Percentiles rank a stretch among this genome's conserved stretches.
phyloP scores from a whole-genome alignment of 805 yeast genomes.

The Helenozyma baotianmanensis region DNA sequence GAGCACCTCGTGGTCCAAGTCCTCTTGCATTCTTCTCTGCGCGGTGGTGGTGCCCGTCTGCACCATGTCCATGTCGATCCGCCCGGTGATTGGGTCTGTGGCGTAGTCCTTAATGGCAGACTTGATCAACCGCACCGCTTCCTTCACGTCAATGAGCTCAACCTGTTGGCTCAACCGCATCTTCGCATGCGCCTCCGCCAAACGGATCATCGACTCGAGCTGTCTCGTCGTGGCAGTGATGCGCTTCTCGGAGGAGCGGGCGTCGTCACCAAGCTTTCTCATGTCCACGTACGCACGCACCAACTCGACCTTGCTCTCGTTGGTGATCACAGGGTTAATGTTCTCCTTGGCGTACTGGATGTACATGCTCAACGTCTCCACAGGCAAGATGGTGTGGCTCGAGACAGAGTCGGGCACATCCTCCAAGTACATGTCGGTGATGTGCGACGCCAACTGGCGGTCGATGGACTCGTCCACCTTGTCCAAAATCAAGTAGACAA shows the following conservation, averaged over 20 bases:
- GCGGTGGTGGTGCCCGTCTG: constrained; percentile 93
- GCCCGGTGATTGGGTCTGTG: constrained; percentile 94
- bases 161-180: constrained; percentile 78
- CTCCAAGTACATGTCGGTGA: constrained; percentile 87
- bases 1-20: constrained; percentile 58
- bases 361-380: constrained; percentile 81
- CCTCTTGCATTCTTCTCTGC: constrained; percentile 74
- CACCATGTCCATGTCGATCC: constrained; percentile 94
- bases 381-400: constrained; percentile 65
- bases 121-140: constrained; percentile 88
- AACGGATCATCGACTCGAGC: constrained; percentile 89
- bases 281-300: constrained; percentile 87
- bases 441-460: constrained; percentile 81
- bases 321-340: constrained; percentile 72
- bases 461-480: constrained; percentile 85
- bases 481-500: constrained; percentile 88
- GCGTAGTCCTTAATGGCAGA: constrained; percentile 97
- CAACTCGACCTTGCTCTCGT: constrained; percentile 75
- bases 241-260: constrained; percentile 78
- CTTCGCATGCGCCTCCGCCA: constrained; percentile 95
- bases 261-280: constrained; percentile 92
- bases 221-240: constrained; percentile 98
- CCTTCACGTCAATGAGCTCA: constrained; percentile 76
- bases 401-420: constrained; percentile 76
- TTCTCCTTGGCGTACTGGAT: constrained; percentile 93